A percentile compares a stretch with the other conserved stretches of the same genome.
Conservation (phyloP, 202 grass and related monocot species). For the Musa balbisiana region DNA sequence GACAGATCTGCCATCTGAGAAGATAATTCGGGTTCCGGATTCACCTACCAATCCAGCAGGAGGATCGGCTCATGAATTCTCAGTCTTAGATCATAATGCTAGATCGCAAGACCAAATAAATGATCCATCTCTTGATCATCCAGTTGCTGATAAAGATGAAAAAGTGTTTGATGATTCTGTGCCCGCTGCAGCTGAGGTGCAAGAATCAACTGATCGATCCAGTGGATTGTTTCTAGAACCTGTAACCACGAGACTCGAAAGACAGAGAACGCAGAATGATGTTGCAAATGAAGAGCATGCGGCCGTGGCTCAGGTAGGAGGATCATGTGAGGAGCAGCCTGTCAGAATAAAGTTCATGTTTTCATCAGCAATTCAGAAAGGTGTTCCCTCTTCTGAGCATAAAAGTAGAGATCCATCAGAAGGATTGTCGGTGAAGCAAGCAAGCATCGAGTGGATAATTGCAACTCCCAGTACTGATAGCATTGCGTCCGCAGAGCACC, state of each 20-base stretch:
- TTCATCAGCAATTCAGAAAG: neutral
- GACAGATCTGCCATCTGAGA: slow-evolving; percentile 23
- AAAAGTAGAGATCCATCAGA: neutral
- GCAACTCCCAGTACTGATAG: neutral
- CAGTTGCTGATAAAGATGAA: slow-evolving; percentile 8
- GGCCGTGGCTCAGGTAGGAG: neutral
- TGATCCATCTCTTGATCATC: slow-evolving; percentile 16
- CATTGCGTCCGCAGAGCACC: neutral
- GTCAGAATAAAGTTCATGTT: neutral
- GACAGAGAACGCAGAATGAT: neutral
- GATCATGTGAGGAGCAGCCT: neutral
- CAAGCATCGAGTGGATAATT: neutral
- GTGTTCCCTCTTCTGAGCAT: neutral
- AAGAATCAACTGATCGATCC: neutral
- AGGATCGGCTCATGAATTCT: slow-evolving; percentile 24
- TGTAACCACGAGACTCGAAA: neutral
- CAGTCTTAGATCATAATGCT: neutral
- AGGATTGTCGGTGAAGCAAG: neutral
- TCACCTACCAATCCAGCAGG: neutral
- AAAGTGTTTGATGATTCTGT: slow-evolving; percentile 31
- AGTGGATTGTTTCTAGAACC: neutral
- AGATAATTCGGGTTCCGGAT: slow-evolving; percentile 26
- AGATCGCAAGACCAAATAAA: neutral
- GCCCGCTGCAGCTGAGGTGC: slow-evolving; percentile 29
- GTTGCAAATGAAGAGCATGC: neutral